phyloP scores from a whole-genome alignment of 2,329 filamentous ascomycete genomes.

The Dactylellina parvicollis region DNA sequence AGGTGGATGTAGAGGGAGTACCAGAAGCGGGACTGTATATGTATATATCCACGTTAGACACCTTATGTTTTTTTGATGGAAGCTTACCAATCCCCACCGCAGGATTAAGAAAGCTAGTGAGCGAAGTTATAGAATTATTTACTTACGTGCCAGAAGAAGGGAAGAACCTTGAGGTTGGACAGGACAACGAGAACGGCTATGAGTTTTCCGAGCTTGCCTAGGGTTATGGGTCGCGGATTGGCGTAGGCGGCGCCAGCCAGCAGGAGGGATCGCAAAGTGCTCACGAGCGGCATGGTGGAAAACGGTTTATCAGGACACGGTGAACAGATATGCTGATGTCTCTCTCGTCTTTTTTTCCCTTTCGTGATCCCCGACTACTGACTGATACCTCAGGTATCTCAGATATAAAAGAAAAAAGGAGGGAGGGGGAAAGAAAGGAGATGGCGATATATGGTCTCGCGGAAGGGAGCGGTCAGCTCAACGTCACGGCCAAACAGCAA shows the following conservation, averaged over 20 bases:
- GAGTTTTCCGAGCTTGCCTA: constrained; percentile 37
- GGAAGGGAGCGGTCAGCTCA: constrained; percentile 20
- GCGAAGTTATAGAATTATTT: constrained; percentile 11
- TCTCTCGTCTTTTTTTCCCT: too few species aligned
- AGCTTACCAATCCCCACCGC: neutral
- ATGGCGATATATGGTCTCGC: too few species aligned
- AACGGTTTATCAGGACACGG: too few species aligned
- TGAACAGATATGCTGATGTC: too few species aligned
- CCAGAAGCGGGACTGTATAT: constrained; percentile 68
- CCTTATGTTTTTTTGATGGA: neutral
- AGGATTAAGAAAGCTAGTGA: neutral
- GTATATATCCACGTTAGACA: constrained; percentile 49
- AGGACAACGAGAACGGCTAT: constrained; percentile 67
- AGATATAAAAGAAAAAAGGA: constrained; percentile 1
- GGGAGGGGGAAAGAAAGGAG: constrained; percentile 28
- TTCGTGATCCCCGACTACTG: too few species aligned
- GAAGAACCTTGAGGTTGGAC: constrained; percentile 77
- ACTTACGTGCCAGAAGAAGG: constrained; percentile 79
- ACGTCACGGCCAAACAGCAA: constrained; percentile 37
- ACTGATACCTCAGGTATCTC: too few species aligned
- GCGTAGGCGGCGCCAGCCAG: constrained; percentile 40
- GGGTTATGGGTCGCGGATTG: constrained; percentile 35
- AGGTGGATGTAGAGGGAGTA: constrained; percentile 69
- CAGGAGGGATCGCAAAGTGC: constrained; percentile 21
- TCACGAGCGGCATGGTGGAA: constrained; percentile 29